A percentile compares a stretch with the other conserved stretches of the same genome.
These are phyloP conservation scores for Teratosphaeria viscida DNA, from an alignment of 2,329 filamentous ascomycete genomes.

Conservation along the genomic window DNA sequence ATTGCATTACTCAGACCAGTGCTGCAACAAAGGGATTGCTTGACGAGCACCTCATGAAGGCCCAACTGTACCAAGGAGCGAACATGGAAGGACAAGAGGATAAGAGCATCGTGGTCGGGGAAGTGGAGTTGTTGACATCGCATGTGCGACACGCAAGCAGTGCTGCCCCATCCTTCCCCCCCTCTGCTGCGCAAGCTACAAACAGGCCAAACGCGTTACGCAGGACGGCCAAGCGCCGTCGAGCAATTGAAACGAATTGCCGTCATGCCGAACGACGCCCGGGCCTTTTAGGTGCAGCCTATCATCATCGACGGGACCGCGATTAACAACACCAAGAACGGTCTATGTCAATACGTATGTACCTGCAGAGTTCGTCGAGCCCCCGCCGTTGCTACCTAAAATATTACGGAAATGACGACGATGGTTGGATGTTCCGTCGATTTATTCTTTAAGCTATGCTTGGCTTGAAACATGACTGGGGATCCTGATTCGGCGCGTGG, in stretches of 20 bases:
- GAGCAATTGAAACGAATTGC: background rate
- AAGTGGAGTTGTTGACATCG: background rate
- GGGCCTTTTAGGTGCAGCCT: background rate
- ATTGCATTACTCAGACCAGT: background rate
- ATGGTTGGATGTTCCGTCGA: too few species aligned
- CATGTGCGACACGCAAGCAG: background rate
- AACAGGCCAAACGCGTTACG: background rate
- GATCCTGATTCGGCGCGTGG: background rate
- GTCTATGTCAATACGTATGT: background rate
- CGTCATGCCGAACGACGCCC: background rate
- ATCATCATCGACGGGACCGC: background rate
- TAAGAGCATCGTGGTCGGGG: too few species aligned
- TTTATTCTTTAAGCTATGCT: background rate
- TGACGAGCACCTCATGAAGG: background rate
- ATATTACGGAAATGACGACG: too few species aligned
- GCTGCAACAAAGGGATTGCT: background rate
- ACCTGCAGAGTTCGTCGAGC: too few species aligned
- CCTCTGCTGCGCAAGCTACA: background rate
- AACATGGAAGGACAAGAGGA: too few species aligned
- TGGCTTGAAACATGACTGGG: background rate
- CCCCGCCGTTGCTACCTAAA: too few species aligned
- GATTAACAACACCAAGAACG: background rate
- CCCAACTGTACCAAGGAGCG: too few species aligned
- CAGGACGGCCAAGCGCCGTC: background rate
- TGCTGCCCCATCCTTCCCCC: background rate